Conservation (phyloP, 176 grass and related monocot species). For the Triticum urartu region DNA sequence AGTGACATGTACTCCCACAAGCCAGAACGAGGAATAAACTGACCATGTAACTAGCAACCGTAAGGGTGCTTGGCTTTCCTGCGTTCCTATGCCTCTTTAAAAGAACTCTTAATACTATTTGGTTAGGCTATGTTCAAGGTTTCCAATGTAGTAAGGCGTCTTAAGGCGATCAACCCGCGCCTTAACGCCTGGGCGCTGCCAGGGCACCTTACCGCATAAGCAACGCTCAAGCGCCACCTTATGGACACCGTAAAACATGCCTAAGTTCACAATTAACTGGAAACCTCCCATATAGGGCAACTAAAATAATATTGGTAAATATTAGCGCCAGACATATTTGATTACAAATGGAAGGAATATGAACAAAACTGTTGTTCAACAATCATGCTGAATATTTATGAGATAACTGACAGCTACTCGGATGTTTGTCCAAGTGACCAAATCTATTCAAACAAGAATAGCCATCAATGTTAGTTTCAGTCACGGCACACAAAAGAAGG, state of each 20-base stretch:
- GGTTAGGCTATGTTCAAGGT: background rate
- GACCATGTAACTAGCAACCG: background rate
- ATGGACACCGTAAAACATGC: no score
- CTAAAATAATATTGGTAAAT: background rate
- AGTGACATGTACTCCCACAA: background rate
- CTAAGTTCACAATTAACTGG: no score
- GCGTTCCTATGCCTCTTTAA: background rate
- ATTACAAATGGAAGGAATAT: background rate
- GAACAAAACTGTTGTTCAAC: background rate
- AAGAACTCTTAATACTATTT: background rate
- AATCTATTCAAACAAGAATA: background rate
- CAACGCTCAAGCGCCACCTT: no score
- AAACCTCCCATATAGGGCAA: background rate
- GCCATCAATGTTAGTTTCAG: background rate
- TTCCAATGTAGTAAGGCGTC: no score
- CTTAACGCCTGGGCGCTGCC: no score
- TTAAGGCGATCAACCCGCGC: no score
- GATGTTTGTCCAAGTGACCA: background rate
- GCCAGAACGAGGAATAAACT: background rate
- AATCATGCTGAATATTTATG: background rate
- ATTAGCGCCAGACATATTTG: background rate
- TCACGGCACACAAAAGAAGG: background rate
- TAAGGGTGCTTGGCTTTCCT: background rate
- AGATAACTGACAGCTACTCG: background rate
- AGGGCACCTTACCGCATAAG: no score